phyloP scores from a whole-genome alignment of 768 basidiomycete genomes.

The Saitozyma podzolica region DNA sequence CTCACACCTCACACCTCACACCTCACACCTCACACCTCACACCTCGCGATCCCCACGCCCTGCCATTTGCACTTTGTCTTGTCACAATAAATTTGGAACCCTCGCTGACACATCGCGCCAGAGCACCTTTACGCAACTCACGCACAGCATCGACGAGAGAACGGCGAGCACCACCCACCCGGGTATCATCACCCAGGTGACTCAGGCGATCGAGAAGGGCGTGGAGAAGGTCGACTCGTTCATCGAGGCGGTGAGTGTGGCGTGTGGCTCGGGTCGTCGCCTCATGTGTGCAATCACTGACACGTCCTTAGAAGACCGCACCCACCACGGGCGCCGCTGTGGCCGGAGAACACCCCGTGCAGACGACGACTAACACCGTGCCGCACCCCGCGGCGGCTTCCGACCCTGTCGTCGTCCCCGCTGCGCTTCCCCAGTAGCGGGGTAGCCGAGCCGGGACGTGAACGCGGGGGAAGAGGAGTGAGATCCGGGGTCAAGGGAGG shows the following conservation, averaged over 20 bases:
- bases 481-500: too few species aligned
- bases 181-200: slow-evolving; percentile 44
- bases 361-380: slow-evolving; percentile 47
- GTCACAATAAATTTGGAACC: not conserved
- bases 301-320: not conserved
- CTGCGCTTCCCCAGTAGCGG: too few species aligned
- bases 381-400: slow-evolving; percentile 23
- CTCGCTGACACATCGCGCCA: not conserved
- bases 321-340: slow-evolving; percentile 5
- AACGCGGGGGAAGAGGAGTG: too few species aligned
- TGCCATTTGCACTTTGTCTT: not conserved
- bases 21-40: too few species aligned
- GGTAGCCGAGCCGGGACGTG: too few species aligned
- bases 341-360: slow-evolving; percentile 20
- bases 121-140: slow-evolving; percentile 14
- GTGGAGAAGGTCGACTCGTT: slow-evolving; percentile 41
- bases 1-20: too few species aligned
- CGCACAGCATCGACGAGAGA: slow-evolving; percentile 45
- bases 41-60: too few species aligned
- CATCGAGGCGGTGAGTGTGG: slow-evolving; percentile 38
- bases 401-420: not conserved
- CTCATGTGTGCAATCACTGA: not conserved
- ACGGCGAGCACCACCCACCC: slow-evolving; percentile 46
- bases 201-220: slow-evolving; percentile 34
- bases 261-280: slow-evolving; percentile 12